These are phyloP conservation scores for Ganoderma lingzhi DNA, from an alignment of 1,284 basidiomycete genomes.

Conservation along the genomic window DNA sequence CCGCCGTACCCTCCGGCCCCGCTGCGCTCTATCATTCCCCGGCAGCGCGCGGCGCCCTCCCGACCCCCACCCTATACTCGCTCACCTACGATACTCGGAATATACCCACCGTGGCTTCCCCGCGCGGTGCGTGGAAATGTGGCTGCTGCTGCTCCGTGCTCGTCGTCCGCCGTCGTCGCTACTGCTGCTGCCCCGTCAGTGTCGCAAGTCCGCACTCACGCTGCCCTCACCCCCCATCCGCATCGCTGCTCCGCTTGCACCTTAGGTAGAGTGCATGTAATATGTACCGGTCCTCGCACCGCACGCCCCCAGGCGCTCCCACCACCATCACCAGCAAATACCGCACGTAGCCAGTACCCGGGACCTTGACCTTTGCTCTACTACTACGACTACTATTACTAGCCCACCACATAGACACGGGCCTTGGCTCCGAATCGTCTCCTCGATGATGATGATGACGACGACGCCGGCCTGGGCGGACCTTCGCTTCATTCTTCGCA, in stretches of 20 bases:
- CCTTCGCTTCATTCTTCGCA: neutral
- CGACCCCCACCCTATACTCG: constrained; percentile 9
- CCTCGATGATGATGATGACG: too few relatives aligned
- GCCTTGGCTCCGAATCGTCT: neutral
- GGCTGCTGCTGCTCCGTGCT: neutral
- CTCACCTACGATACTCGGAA: constrained; percentile 29
- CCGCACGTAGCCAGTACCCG: neutral
- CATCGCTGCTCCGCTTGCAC: constrained; percentile 2
- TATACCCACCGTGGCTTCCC: constrained; percentile 32
- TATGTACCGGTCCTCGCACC: constrained; percentile 24
- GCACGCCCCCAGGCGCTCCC: neutral
- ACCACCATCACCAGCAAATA: neutral
- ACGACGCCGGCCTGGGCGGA: neutral
- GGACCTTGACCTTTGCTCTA: neutral
- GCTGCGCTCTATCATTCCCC: neutral
- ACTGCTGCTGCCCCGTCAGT: constrained; percentile 15
- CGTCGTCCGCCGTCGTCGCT: constrained; percentile 1
- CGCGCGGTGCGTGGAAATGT: constrained; percentile 26
- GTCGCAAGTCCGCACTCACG: constrained; percentile 1
- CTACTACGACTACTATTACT: neutral
- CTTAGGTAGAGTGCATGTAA: constrained; percentile 29
- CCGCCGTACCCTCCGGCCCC: too few relatives aligned
- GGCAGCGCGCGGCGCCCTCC: constrained; percentile 9
- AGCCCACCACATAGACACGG: neutral
- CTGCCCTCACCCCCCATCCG: neutral